Evolutionary conservation across 2,329 filamentous ascomycete genomes (phyloP).

Genomic region (Capronia americana): DNA sequence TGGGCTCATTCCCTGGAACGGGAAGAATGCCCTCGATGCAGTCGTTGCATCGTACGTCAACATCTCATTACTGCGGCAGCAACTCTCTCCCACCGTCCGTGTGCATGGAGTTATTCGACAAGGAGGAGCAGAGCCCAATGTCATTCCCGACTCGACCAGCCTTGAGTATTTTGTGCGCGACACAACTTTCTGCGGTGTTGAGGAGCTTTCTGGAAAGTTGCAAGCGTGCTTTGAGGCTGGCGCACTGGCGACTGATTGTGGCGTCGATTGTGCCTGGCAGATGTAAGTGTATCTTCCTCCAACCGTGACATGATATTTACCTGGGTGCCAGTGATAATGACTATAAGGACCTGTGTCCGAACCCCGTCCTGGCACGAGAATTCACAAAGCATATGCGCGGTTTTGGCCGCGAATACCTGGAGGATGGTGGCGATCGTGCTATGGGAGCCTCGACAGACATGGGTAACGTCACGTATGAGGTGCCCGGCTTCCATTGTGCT

Average conservation of each 20-base stretch:
- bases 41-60: slow-evolving; percentile 55
- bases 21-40: slow-evolving; percentile 66
- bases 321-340: slow-evolving; percentile 17
- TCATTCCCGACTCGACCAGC: slow-evolving; percentile 61
- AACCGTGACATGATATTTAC: slow-evolving; percentile 12
- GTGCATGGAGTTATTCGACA: slow-evolving; percentile 62
- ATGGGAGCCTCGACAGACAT: slow-evolving; percentile 57
- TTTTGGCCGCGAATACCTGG: slow-evolving; percentile 48
- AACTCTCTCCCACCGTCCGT: slow-evolving; percentile 60
- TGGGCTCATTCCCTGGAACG: slow-evolving; percentile 64
- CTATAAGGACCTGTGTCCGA: slow-evolving; percentile 57
- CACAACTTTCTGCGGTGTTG: slow-evolving; percentile 51
- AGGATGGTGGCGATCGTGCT: slow-evolving; percentile 47
- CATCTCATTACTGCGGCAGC: slow-evolving; percentile 62
- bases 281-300: slow-evolving; percentile 16
- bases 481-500: slow-evolving; percentile 57
- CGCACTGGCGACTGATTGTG: slow-evolving; percentile 47
- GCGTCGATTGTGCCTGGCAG: slow-evolving; percentile 42
- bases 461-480: slow-evolving; percentile 58
- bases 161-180: slow-evolving; percentile 56
- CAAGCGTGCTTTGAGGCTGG: slow-evolving; percentile 47
- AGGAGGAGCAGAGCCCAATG: slow-evolving; percentile 61
- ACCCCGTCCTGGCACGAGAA: slow-evolving; percentile 52
- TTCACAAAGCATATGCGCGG: slow-evolving; percentile 55
- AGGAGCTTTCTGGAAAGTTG: slow-evolving; percentile 42